These are phyloP conservation scores for Puccinia triticina DNA, from an alignment of 1,284 basidiomycete species.

Conservation along the genomic window DNA sequence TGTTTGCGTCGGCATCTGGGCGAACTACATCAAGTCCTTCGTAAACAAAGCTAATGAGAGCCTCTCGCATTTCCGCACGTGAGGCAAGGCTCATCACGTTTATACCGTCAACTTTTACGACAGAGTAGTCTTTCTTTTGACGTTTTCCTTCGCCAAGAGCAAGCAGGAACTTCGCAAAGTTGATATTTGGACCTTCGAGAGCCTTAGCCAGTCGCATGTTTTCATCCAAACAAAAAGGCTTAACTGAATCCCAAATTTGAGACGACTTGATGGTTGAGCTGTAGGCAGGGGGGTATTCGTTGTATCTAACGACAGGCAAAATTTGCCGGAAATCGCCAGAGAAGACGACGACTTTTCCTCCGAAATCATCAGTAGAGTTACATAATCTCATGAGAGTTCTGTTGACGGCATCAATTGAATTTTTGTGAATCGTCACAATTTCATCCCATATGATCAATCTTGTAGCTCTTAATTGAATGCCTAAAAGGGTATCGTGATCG, in stretches of 20 bases:
- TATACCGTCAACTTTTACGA: too few species aligned
- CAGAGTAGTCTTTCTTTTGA: too few species aligned
- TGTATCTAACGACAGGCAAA: too few species aligned
- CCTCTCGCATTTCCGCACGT: too few species aligned
- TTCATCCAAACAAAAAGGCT: not conserved
- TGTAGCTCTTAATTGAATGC: not conserved
- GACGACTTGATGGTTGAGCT: not conserved
- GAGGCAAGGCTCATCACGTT: too few species aligned
- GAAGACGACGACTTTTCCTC: conserved; percentile 6
- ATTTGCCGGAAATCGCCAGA: too few species aligned
- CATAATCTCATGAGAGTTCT: not conserved
- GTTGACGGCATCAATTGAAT: conserved; percentile 34
- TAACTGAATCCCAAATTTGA: not conserved
- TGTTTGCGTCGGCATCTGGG: too few species aligned
- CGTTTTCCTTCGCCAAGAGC: not conserved
- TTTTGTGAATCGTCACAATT: conserved; percentile 15
- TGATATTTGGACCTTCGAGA: not conserved
- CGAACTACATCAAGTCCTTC: not conserved
- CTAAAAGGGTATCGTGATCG: too few species aligned
- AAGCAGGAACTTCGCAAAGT: not conserved
- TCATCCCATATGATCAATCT: conserved; percentile 47
- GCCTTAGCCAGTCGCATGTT: not conserved
- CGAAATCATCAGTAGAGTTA: not conserved
- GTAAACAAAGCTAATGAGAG: not conserved
- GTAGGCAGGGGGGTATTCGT: too few species aligned